Percentiles rank a stretch among this genome's conserved stretches.
These are phyloP conservation scores for Lithocarpus polystachyus DNA, from an alignment of 306 rosid species.

Conservation along the genomic window DNA sequence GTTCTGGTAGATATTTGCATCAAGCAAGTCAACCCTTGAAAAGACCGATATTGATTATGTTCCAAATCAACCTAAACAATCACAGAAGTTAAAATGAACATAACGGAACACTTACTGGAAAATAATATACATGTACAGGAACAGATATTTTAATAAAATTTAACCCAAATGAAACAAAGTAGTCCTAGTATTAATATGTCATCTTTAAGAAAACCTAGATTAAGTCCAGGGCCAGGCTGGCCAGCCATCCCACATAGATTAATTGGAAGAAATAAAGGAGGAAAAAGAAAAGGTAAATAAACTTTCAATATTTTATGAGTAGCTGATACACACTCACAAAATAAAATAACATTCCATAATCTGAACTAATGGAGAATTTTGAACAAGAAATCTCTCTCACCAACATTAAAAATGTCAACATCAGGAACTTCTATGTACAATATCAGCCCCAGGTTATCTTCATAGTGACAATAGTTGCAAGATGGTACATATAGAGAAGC, in stretches of 20 bases:
- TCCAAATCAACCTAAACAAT: constrained; percentile 84
- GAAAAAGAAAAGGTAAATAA: neutral
- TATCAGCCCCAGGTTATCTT: neutral
- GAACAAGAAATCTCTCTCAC: neutral
- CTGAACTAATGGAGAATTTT: neutral
- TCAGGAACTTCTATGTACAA: neutral
- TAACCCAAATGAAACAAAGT: neutral
- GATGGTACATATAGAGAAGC: neutral
- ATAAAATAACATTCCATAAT: neutral
- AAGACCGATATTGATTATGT: constrained; percentile 91
- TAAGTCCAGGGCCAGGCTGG: neutral
- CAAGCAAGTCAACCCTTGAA: constrained; percentile 95
- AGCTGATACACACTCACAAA: neutral
- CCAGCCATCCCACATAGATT: neutral
- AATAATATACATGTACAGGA: neutral
- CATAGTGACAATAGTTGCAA: neutral
- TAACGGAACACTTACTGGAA: neutral
- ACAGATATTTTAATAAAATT: neutral
- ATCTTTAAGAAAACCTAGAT: neutral
- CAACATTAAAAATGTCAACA: neutral
- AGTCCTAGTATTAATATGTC: neutral
- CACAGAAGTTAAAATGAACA: constrained; percentile 4
- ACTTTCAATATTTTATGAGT: neutral
- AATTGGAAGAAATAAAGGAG: neutral
- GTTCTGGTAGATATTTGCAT: constrained; percentile 95